Evolutionary conservation across 75 land plant genomes (phyloP).

Genomic region (Ceratopteris richardii): DNA sequence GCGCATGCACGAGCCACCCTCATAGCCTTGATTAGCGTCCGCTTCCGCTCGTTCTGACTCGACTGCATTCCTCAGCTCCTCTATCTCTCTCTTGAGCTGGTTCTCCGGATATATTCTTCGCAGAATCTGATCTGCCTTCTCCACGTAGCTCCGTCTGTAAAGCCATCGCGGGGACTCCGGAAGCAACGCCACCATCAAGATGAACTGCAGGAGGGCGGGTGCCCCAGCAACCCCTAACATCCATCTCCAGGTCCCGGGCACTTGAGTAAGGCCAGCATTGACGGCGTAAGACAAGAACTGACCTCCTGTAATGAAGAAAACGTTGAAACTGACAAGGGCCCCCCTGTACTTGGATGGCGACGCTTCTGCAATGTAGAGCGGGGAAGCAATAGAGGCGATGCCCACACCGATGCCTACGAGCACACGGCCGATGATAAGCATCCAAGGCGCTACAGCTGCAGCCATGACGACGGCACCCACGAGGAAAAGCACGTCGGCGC

Average conservation of each 20-base stretch:
- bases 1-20: background rate
- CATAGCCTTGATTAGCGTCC: no score
- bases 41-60: constrained; percentile 27
- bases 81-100: constrained; percentile 42
- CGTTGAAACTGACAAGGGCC: constrained; percentile 41
- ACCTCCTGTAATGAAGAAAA: constrained; percentile 36
- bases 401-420: constrained; percentile 43
- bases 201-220: constrained; percentile 62
- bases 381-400: constrained; percentile 43
- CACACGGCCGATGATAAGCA: constrained; percentile 30
- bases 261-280: constrained; percentile 35
- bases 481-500: constrained; percentile 9
- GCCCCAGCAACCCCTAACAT: constrained; percentile 71
- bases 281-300: constrained; percentile 37
- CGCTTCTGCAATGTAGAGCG: constrained; percentile 44
- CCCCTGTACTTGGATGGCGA: constrained; percentile 37
- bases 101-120: constrained; percentile 48
- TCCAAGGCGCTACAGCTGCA: constrained; percentile 19
- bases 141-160: constrained; percentile 38
- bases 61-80: constrained; percentile 32
- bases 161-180: constrained; percentile 94
- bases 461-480: constrained; percentile 24
- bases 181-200: constrained; percentile 44
- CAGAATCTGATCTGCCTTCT: constrained; percentile 45
- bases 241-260: constrained; percentile 75